phyloP scores from a whole-genome alignment of 148 eudicot species.

The Rhododendron mucronatum region DNA sequence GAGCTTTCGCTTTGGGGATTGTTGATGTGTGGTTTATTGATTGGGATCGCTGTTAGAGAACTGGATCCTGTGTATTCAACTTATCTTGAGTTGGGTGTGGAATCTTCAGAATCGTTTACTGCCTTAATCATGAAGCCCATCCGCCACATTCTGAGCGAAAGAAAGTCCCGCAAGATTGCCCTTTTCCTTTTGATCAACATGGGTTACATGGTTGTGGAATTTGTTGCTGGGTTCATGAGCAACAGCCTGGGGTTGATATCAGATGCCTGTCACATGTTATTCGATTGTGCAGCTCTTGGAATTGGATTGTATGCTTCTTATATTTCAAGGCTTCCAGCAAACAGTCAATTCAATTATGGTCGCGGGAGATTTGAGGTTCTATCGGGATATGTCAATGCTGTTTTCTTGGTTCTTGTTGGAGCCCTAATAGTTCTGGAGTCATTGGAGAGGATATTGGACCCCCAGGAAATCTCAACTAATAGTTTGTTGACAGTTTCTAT shows the following conservation, averaged over 20 bases:
- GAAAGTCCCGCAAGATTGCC: conserved; percentile 97
- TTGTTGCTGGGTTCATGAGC: conserved; percentile 92
- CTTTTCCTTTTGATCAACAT: conserved; percentile 92
- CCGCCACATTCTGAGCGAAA: conserved; percentile 78
- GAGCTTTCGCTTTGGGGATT: conserved; percentile 97
- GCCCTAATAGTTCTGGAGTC: conserved; percentile 89
- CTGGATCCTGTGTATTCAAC: conserved; percentile 39
- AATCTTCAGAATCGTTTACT: conserved; percentile 52
- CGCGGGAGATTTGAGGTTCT: conserved; percentile 98
- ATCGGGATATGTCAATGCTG: conserved; percentile 96
- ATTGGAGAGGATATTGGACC: conserved; percentile 88
- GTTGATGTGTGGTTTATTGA: conserved; percentile 67
- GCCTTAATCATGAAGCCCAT: conserved; percentile 65
- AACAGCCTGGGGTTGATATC: conserved; percentile 97
- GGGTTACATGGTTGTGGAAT: conserved; percentile 91
- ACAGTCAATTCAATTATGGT: conserved; percentile 79
- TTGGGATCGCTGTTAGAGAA: conserved; percentile 68
- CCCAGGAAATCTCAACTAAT: conserved; percentile 86
- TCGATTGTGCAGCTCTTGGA: conserved; percentile 96
- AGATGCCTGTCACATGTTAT: conserved; percentile 98
- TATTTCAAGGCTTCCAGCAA: conserved; percentile 88
- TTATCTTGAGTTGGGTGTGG: conserved; percentile 66
- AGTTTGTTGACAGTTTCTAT: conserved; percentile 80
- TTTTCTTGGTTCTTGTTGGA: conserved; percentile 91
- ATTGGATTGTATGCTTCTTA: conserved; percentile 96